Evolutionary conservation across 768 basidiomycete species (phyloP).

Genomic region (Cyclocybe aegerita): DNA sequence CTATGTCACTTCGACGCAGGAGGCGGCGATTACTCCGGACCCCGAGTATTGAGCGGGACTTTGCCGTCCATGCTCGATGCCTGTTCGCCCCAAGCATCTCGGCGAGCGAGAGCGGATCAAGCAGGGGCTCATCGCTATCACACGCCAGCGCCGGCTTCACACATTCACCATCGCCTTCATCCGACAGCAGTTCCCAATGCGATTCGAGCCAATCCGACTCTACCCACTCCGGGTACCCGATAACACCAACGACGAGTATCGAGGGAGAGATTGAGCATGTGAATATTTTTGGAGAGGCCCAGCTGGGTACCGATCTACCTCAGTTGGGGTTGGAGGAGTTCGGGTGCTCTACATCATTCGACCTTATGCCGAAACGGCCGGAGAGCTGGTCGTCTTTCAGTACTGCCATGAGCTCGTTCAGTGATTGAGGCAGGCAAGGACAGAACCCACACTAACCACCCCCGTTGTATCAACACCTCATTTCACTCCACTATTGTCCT

Average conservation of each 20-base stretch:
- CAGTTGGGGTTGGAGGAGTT: constrained; percentile 15
- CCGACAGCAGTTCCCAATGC: constrained; percentile 9
- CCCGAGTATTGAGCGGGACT: constrained; percentile 36
- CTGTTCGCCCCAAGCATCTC: constrained; percentile 16
- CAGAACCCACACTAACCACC: neutral
- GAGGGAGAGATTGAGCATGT: constrained; percentile 16
- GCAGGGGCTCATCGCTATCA: neutral
- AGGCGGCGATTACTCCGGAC: constrained; percentile 32
- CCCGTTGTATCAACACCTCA: constrained; percentile 1
- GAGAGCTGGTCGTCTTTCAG: constrained; percentile 33
- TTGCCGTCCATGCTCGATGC: constrained; percentile 18
- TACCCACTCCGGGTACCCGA: constrained; percentile 14
- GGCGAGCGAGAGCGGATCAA: constrained; percentile 1
- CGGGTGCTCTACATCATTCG: too few relatives aligned
- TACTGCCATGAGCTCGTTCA: constrained; percentile 33
- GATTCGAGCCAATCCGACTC: constrained; percentile 14
- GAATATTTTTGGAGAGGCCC: constrained; percentile 1
- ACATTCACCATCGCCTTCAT: constrained; percentile 10
- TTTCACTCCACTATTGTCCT: neutral
- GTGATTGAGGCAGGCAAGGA: constrained; percentile 9
- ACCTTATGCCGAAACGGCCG: constrained; percentile 17
- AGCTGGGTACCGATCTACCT: neutral
- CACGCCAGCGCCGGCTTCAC: constrained; percentile 11
- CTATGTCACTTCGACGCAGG: constrained; percentile 26
- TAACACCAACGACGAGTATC: constrained; percentile 21